These are phyloP conservation scores for Fusarium clavum DNA, from an alignment of 2,329 filamentous ascomycete genomes.

Conservation along the genomic window DNA sequence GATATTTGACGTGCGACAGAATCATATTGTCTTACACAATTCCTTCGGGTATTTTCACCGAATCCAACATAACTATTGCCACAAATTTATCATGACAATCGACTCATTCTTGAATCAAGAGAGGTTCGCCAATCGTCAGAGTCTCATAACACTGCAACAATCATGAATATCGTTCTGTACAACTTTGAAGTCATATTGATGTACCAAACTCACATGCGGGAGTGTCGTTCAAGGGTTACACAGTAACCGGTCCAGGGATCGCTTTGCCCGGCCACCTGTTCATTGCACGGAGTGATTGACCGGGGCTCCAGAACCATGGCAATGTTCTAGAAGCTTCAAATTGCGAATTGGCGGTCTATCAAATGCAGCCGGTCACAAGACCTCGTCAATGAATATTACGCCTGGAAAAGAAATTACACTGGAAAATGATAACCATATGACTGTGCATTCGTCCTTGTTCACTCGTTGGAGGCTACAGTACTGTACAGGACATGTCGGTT, in stretches of 20 bases:
- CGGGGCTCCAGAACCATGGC: slow-evolving; percentile 26
- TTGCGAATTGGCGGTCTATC: slow-evolving; percentile 28
- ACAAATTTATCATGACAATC: slow-evolving; percentile 10
- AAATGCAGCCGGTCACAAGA: slow-evolving; percentile 13
- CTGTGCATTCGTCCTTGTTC: neutral
- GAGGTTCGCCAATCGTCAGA: neutral
- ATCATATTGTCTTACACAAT: slow-evolving; percentile 10
- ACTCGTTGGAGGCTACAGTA: neutral
- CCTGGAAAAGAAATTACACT: neutral
- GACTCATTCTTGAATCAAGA: neutral
- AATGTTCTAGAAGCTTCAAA: slow-evolving; percentile 36
- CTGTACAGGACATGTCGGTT: slow-evolving; percentile 5
- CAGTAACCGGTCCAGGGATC: slow-evolving; percentile 3
- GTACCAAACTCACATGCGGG: neutral
- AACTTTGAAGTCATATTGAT: slow-evolving; percentile 8
- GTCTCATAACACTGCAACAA: neutral
- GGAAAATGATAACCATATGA: neutral
- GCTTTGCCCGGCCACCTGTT: slow-evolving; percentile 23
- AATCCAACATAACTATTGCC: neutral
- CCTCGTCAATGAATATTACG: neutral
- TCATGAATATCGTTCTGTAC: neutral
- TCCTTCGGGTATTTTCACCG: slow-evolving; percentile 18
- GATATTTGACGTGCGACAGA: slow-evolving; percentile 8
- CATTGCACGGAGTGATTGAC: slow-evolving; percentile 1
- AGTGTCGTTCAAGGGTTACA: slow-evolving; percentile 6